Evolutionary conservation across 2,329 filamentous ascomycete genomes (phyloP).

Genomic region (Periglandula ipomoeae): DNA sequence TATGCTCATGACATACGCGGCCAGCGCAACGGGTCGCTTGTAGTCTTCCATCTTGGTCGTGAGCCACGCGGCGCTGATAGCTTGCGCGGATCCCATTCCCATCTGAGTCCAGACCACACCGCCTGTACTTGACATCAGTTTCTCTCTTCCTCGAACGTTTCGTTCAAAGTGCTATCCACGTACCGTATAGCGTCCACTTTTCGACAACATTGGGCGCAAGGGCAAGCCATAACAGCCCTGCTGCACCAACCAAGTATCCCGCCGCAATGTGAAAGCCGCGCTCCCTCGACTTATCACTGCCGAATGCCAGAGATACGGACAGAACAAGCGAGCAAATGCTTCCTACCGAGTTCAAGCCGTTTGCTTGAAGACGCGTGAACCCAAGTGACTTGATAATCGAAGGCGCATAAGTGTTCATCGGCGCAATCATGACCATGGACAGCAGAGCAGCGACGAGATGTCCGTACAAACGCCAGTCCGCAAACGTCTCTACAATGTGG

Average conservation of each 20-base stretch:
- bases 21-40: slow-evolving; percentile 19
- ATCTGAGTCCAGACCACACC: slow-evolving; percentile 22
- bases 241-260: slow-evolving; percentile 18
- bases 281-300: slow-evolving; percentile 19
- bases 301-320: slow-evolving; percentile 17
- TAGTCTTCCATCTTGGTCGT: slow-evolving; percentile 20
- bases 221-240: slow-evolving; percentile 18
- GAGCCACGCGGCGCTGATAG: slow-evolving; percentile 22
- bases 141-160: too few species aligned
- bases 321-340: slow-evolving; percentile 18
- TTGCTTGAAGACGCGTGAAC: slow-evolving; percentile 18
- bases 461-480: slow-evolving; percentile 20
- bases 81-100: slow-evolving; percentile 22
- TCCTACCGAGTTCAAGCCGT: slow-evolving; percentile 20
- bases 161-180: too few species aligned
- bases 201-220: slow-evolving; percentile 14
- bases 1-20: slow-evolving; percentile 22
- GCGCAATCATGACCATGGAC: slow-evolving; percentile 23
- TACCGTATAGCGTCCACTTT: slow-evolving; percentile 19
- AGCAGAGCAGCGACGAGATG: slow-evolving; percentile 17
- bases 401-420: slow-evolving; percentile 21
- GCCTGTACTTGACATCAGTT: slow-evolving; percentile 6
- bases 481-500: slow-evolving; percentile 18
- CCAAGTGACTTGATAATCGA: slow-evolving; percentile 22
- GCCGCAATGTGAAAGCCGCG: slow-evolving; percentile 19